phyloP scores from a whole-genome alignment of 257 asterid species.

The Rehmannia glutinosa region DNA sequence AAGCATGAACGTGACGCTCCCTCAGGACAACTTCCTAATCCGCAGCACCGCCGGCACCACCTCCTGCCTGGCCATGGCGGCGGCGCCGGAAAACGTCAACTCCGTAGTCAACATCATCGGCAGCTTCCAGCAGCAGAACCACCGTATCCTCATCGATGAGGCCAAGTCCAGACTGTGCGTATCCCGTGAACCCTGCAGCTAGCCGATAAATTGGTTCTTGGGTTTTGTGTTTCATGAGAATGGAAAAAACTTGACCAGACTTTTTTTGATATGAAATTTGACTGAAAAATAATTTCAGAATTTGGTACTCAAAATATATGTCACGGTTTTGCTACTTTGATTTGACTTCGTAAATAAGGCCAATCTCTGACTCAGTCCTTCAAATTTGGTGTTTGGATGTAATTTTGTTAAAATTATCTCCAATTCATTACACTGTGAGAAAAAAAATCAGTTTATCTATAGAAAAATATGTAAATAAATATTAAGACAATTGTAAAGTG shows the following conservation, averaged over 20 bases:
- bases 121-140: conserved; percentile 84
- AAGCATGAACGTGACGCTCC: conserved; percentile 49
- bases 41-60: conserved; percentile 48
- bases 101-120: conserved; percentile 79
- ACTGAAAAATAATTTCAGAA: background rate
- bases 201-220: background rate
- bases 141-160: conserved; percentile 62
- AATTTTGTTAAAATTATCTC: too few relatives aligned
- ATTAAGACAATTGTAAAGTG: too few relatives aligned
- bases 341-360: too few relatives aligned
- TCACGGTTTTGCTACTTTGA: background rate
- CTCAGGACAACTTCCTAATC: conserved; percentile 56
- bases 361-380: too few relatives aligned
- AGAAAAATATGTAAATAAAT: too few relatives aligned
- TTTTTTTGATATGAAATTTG: background rate
- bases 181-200: conserved; percentile 60
- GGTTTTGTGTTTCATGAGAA: too few relatives aligned
- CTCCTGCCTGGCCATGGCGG: conserved; percentile 83
- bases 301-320: background rate
- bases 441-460: too few relatives aligned
- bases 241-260: too few relatives aligned
- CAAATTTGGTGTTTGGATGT: too few relatives aligned
- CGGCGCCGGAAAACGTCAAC: conserved; percentile 52
- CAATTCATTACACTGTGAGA: too few relatives aligned
- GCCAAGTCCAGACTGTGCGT: conserved; percentile 58